Evolutionary conservation across 2,329 filamentous ascomycete species (phyloP).

Genomic region (Botryosphaeria dothidea): DNA sequence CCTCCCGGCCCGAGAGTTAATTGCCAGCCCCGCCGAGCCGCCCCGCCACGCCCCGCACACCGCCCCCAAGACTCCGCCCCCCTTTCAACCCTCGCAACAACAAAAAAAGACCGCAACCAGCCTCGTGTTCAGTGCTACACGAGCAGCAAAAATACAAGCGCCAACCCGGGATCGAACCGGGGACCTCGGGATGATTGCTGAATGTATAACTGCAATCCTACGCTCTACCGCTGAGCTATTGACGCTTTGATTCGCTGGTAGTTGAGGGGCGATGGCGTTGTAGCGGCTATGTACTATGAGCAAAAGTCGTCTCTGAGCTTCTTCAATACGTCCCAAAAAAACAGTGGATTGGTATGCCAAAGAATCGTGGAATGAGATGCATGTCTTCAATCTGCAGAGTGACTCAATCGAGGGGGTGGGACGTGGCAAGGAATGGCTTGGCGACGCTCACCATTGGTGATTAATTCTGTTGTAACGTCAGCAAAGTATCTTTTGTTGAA

Average conservation of each 20-base stretch:
- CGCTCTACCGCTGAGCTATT: conserved; percentile 15
- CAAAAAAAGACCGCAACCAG: not conserved
- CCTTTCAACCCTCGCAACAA: not conserved
- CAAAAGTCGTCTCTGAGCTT: too few species aligned
- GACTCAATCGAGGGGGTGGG: too few species aligned
- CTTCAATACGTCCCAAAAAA: too few species aligned
- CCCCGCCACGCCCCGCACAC: not conserved
- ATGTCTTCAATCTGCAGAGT: too few species aligned
- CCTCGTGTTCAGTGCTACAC: not conserved
- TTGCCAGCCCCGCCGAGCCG: not conserved
- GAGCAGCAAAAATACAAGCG: not conserved
- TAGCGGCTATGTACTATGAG: not conserved
- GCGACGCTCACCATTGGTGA: too few species aligned
- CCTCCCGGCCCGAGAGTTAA: not conserved
- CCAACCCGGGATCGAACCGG: conserved; percentile 4
- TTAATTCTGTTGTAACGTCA: too few species aligned
- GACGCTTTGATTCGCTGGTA: not conserved
- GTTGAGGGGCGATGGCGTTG: not conserved
- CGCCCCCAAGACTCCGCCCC: not conserved
- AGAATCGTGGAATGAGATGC: too few species aligned
- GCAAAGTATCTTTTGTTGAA: too few species aligned
- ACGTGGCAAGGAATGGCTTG: too few species aligned
- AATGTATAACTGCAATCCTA: not conserved
- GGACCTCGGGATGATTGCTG: conserved; percentile 9
- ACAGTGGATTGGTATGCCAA: too few species aligned